These are phyloP conservation scores for Avena insularis DNA, from an alignment of 176 grass and related monocot species.

Conservation along the genomic window DNA sequence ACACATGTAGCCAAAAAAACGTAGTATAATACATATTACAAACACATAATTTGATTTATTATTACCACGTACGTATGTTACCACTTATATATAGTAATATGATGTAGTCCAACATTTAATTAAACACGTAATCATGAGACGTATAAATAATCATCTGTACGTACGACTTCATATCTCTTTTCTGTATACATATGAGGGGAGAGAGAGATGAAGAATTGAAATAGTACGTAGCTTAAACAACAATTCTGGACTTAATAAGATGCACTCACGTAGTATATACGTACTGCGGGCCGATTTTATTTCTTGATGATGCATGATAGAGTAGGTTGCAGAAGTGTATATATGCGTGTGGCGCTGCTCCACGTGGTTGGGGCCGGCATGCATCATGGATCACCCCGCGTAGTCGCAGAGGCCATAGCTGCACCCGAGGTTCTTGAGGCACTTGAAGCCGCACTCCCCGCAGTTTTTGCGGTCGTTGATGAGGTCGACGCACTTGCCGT, in stretches of 20 bases:
- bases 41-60: constrained; percentile 43
- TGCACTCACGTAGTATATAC: constrained; percentile 50
- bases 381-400: constrained; percentile 27
- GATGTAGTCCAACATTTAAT: constrained; percentile 4
- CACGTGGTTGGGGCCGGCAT: neutral
- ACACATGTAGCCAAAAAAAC: constrained; percentile 9
- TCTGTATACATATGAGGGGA: constrained; percentile 23
- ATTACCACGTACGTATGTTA: neutral
- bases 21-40: constrained; percentile 7
- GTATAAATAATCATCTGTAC: constrained; percentile 30
- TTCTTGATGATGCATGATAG: constrained; percentile 27
- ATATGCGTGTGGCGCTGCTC: no score
- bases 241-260: constrained; percentile 26
- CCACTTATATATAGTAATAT: constrained; percentile 26
- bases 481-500: constrained; percentile 51
- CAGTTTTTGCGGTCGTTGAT: constrained; percentile 44
- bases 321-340: neutral
- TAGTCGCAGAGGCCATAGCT: constrained; percentile 40
- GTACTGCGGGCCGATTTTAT: constrained; percentile 43
- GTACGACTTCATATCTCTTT: neutral
- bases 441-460: constrained; percentile 35
- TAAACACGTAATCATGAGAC: constrained; percentile 26
- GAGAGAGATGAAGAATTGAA: constrained; percentile 39
- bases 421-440: constrained; percentile 30
- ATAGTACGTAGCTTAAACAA: constrained; percentile 20